Evolutionary conservation across 2,329 filamentous ascomycete genomes (phyloP).

Genomic region (Trichoderma koningiopsis): DNA sequence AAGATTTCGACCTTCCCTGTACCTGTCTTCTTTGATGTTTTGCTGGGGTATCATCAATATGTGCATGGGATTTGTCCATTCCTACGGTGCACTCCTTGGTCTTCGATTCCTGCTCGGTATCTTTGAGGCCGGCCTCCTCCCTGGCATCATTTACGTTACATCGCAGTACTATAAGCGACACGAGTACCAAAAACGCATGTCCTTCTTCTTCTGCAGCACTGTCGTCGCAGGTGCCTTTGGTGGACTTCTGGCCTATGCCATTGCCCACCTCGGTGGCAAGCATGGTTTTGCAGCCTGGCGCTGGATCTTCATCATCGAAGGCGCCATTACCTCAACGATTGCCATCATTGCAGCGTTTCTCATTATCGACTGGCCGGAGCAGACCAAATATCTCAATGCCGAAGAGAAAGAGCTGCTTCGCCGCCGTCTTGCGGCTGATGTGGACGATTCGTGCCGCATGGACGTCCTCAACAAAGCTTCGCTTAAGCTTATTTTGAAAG

Average conservation of each 20-base stretch:
- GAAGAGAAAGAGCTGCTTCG: constrained; percentile 28
- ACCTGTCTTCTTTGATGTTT: constrained; percentile 57
- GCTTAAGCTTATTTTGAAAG: constrained; percentile 48
- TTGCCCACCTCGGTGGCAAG: constrained; percentile 60
- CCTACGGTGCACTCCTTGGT: constrained; percentile 52
- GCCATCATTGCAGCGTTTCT: constrained; percentile 39
- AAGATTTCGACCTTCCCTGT: constrained; percentile 52
- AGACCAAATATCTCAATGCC: constrained; percentile 40
- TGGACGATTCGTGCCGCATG: constrained; percentile 50
- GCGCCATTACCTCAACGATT: constrained; percentile 46
- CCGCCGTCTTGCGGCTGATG: constrained; percentile 45
- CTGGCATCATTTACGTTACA: constrained; percentile 62
- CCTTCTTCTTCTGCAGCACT: constrained; percentile 60
- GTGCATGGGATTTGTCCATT: constrained; percentile 55
- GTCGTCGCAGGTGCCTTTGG: constrained; percentile 65
- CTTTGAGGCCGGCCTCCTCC: constrained; percentile 61
- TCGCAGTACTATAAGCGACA: constrained; percentile 59
- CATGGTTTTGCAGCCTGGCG: constrained; percentile 59
- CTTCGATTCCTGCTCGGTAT: constrained; percentile 51
- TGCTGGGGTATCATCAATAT: constrained; percentile 52
- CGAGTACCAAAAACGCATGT: constrained; percentile 63
- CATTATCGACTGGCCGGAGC: constrained; percentile 33
- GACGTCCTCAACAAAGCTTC: constrained; percentile 53
- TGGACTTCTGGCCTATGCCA: constrained; percentile 60
- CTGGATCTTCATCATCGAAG: constrained; percentile 79